These are phyloP conservation scores for Thymus mandschuricus DNA, from an alignment of 257 asterid genomes.

Conservation along the genomic window DNA sequence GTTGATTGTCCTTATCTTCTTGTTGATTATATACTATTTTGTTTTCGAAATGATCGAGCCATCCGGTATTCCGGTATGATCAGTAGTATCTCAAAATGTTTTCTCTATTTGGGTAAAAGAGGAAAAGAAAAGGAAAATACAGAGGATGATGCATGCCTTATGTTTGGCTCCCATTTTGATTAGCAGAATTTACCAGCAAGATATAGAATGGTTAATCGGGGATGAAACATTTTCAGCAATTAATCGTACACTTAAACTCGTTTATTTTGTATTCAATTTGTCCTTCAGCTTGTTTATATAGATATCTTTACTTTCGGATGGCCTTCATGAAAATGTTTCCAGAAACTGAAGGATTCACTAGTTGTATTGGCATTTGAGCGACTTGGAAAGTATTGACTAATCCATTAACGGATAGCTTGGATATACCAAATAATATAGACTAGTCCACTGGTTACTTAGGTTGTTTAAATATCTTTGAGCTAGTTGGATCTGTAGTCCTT, in stretches of 20 bases:
- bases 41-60: too few species aligned
- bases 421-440: background rate
- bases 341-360: background rate
- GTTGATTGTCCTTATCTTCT: background rate
- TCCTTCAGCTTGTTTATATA: background rate
- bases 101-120: background rate
- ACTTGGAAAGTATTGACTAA: background rate
- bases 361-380: slow-evolving; percentile 3
- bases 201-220: background rate
- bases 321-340: background rate
- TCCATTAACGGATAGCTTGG: background rate
- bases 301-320: background rate
- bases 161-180: background rate
- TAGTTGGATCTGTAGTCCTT: background rate
- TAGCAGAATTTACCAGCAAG: background rate
- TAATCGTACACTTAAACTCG: background rate
- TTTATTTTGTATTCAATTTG: background rate
- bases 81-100: background rate
- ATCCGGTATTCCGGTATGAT: background rate
- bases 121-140: background rate
- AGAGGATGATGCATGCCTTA: too few species aligned
- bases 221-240: background rate
- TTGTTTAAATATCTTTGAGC: too few species aligned
- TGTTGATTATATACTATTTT: background rate
- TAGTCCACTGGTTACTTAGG: too few species aligned